Evolutionary conservation across 1,139 yeast genomes (phyloP).

Genomic region (Yamadazyma aaseri): DNA sequence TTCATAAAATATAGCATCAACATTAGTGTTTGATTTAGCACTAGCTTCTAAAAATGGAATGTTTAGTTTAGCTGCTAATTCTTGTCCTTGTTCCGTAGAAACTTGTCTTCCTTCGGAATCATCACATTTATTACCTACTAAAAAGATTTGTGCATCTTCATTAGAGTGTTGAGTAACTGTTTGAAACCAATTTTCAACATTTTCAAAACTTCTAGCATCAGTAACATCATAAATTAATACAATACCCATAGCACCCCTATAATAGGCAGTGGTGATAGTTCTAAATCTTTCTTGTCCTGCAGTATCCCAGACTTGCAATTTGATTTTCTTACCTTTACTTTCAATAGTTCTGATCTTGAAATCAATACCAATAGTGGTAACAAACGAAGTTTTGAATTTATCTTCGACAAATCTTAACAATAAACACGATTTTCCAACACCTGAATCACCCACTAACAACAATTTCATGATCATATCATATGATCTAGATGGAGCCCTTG

Average conservation of each 20-base stretch:
- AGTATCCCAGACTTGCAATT: constrained; percentile 97
- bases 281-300: constrained; percentile 99
- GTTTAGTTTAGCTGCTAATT: constrained; percentile 81
- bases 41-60: constrained; percentile 93
- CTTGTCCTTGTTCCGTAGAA: constrained; percentile 84
- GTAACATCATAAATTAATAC: constrained; percentile 94
- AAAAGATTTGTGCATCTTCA: constrained; percentile 89
- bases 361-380: constrained; percentile 97
- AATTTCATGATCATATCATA: constrained; percentile 95
- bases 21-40: constrained; percentile 91
- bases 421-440: constrained; percentile 95
- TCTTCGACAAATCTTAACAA: constrained; percentile 94
- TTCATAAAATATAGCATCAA: constrained; percentile 86
- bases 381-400: constrained; percentile 92
- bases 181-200: constrained; percentile 85
- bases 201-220: constrained; percentile 89
- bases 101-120: constrained; percentile 77
- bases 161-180: constrained; percentile 96
- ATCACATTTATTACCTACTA: constrained; percentile 95
- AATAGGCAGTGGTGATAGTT: constrained; percentile 96
- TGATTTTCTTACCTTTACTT: constrained; percentile 86
- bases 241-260: constrained; percentile 99
- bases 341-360: constrained; percentile 97
- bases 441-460: constrained; percentile 93
- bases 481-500: constrained; percentile 69